These are phyloP conservation scores for Sedum album DNA, from an alignment of 164 flowering plant species.

Conservation along the genomic window DNA sequence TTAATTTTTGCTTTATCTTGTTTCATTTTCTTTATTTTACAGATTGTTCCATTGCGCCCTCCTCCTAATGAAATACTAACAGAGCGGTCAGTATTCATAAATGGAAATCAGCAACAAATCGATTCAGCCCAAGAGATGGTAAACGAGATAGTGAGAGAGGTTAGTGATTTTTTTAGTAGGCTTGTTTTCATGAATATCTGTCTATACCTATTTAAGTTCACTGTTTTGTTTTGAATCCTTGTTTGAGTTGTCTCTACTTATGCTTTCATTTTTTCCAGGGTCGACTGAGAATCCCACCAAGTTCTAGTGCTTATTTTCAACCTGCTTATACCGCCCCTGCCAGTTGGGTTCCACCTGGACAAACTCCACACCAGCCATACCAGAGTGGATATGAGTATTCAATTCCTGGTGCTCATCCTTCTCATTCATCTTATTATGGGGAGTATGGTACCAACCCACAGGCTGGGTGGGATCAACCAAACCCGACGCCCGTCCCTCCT, in stretches of 20 bases:
- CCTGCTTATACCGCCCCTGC: conserved; percentile 20
- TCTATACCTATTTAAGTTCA: not conserved
- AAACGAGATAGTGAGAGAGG: conserved; percentile 24
- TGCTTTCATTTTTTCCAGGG: conserved; percentile 18
- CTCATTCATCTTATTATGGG: conserved; percentile 25
- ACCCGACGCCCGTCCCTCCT: conserved; percentile 16
- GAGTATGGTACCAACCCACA: conserved; percentile 25
- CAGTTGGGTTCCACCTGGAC: conserved; percentile 27
- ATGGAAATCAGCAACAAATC: conserved; percentile 25
- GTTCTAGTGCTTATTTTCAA: conserved; percentile 20
- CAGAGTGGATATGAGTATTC: conserved; percentile 33
- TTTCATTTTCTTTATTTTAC: not conserved
- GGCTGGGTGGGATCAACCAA: conserved; percentile 31
- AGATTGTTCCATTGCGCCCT: conserved; percentile 24
- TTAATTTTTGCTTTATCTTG: no score
- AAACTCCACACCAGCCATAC: conserved; percentile 22
- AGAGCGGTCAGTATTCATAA: conserved; percentile 19
- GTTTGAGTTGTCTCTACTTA: not conserved
- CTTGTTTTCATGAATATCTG: no score
- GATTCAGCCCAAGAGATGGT: conserved; percentile 27
- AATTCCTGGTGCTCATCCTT: conserved; percentile 22
- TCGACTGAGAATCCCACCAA: conserved; percentile 21
- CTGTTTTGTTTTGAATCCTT: not conserved
- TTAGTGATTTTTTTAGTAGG: conserved; percentile 8
- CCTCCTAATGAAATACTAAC: conserved; percentile 26